phyloP scores from a whole-genome alignment of 2,329 filamentous ascomycete species.

The Diaporthe velutina region DNA sequence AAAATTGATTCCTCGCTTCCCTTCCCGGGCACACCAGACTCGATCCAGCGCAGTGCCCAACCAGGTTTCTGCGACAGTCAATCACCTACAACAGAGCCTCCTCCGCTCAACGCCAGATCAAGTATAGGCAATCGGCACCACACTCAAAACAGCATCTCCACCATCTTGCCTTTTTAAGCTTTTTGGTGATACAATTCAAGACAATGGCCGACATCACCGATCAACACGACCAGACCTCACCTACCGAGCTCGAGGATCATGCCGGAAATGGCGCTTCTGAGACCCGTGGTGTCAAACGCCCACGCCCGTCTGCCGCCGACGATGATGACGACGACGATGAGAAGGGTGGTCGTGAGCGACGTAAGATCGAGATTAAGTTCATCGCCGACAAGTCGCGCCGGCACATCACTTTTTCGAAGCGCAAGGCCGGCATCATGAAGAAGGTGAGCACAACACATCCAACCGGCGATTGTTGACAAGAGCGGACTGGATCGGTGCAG shows the following conservation, averaged over 20 bases:
- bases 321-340: constrained; percentile 98
- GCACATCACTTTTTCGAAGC: constrained; percentile 99
- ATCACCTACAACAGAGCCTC: constrained; percentile 57
- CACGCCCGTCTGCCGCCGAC: constrained; percentile 84
- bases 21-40: constrained; percentile 61
- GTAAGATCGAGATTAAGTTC: constrained; percentile 99
- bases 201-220: constrained; percentile 84
- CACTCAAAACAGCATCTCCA: constrained; percentile 76
- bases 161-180: constrained; percentile 65
- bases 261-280: constrained; percentile 79
- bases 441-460: constrained; percentile 72
- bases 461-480: constrained; percentile 1
- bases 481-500: neutral
- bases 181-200: constrained; percentile 61
- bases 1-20: constrained; percentile 61
- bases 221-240: constrained; percentile 81
- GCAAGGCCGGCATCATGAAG: constrained; percentile 99
- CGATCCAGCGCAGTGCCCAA: constrained; percentile 63
- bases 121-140: constrained; percentile 76
- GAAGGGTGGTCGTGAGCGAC: constrained; percentile 95
- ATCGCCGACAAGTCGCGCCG: constrained; percentile 99
- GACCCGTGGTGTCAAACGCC: constrained; percentile 89
- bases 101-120: constrained; percentile 71
- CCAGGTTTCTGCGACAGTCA: constrained; percentile 67
- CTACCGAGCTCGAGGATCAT: constrained; percentile 78